Evolutionary conservation across 768 basidiomycete genomes (phyloP), one percentile per base, ranked within the genome.

Genomic region (Tulasnella sp.): DNA sequence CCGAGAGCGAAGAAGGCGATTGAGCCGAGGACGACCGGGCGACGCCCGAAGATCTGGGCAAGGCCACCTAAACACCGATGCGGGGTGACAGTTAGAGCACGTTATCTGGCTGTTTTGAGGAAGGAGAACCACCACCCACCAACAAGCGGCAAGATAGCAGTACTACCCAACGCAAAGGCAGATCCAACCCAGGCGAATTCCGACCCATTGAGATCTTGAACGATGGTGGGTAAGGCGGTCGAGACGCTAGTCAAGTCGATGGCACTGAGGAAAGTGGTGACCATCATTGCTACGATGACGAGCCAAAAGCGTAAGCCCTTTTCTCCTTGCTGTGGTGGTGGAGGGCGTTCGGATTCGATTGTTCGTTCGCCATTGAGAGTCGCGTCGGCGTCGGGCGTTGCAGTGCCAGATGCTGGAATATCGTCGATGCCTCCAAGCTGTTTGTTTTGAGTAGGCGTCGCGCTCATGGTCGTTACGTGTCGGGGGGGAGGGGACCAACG

Each of bases 131-230:
- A 22, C 19, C 8, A 78, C 14, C 82, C 82, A 3, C 85, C 85
- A 36, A 81, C 81, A 76, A 85, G 78, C 0, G 86, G 86, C 9
- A 87, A 80, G 67, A 85, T 79, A 0, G 85, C 84, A 2, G 86
- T 84, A 0, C 83, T 82, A 0, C 85, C 79, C 4, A 88, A 80
- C 0, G 84, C 81, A 74, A 85, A 89, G 1, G 86, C 85, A 1
- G 83, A 80, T 1, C 84, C 86, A 31, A 88, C 82, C 88, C 88
- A 88, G 1, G 83, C 75, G 72, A 85, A 87, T 25, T 85, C 80
- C 54, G 79, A 79, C 0, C 83, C 83, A n/a, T 84, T 74, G 2
- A 87, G 81, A 9, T 82, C 82, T 38, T 81, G 77, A 8, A 83
- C 81, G 42, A 87, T 87, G 9, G 84, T 85, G 0, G 86, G 86